phyloP scores from a whole-genome alignment of 176 grass and related monocot genomes.

The Eragrostis nindensis region DNA sequence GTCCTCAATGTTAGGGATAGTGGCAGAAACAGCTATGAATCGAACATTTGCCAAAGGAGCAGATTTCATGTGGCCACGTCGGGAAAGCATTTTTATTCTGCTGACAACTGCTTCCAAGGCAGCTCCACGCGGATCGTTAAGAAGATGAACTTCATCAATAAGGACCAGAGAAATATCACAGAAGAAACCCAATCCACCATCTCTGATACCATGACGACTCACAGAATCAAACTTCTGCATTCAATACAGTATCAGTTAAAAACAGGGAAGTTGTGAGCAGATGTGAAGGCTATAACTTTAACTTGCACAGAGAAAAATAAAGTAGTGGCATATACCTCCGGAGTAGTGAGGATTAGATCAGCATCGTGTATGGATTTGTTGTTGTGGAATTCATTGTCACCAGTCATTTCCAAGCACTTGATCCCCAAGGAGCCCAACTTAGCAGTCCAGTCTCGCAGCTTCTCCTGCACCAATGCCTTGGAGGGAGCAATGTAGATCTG shows the following conservation, averaged over 20 bases:
- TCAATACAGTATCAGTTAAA: conserved; percentile 20
- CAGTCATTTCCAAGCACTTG: conserved; percentile 94
- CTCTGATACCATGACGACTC: conserved; percentile 76
- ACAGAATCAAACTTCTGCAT: conserved; percentile 92
- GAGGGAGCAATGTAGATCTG: conserved; percentile 95
- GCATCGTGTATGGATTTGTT: conserved; percentile 75
- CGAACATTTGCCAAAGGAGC: conserved; percentile 73
- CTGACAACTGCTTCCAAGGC: conserved; percentile 89
- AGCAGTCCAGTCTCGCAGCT: conserved; percentile 78
- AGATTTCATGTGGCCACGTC: conserved; percentile 58
- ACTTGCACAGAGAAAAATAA: conserved; percentile 26
- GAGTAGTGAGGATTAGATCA: conserved; percentile 92
- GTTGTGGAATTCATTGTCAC: conserved; percentile 76
- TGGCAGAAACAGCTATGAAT: conserved; percentile 91
- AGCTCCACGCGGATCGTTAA: conserved; percentile 91
- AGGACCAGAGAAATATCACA: conserved; percentile 87
- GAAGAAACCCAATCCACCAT: conserved; percentile 89
- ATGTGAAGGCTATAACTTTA: conserved; percentile 8
- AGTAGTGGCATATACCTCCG: conserved; percentile 59
- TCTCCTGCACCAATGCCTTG: conserved; percentile 94
- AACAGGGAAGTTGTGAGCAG: conserved; percentile 5
- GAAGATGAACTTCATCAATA: conserved; percentile 96
- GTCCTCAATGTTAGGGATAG: conserved; percentile 90
- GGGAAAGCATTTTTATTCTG: conserved; percentile 96
- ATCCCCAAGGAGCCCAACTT: conserved; percentile 74